Conservation (phyloP, 306 rosid species). For the Pterocarpus santalinus region DNA sequence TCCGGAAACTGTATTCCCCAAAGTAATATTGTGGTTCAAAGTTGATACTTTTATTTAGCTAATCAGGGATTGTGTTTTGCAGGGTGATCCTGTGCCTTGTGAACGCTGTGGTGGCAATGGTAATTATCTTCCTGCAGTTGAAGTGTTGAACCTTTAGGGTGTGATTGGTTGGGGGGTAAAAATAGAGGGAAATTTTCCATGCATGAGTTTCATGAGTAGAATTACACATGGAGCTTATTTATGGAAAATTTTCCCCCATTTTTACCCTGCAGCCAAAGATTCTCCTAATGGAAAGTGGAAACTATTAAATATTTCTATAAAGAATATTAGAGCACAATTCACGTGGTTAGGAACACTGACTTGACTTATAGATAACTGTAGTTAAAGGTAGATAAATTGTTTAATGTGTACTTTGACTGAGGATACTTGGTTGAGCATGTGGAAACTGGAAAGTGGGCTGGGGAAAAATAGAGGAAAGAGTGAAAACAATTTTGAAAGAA, state of each 20-base stretch:
- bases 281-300: neutral
- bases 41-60: slow-evolving; percentile 26
- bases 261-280: too few relatives aligned
- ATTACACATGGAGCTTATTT: too few relatives aligned
- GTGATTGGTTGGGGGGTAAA: too few relatives aligned
- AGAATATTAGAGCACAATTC: neutral
- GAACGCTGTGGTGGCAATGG: slow-evolving; percentile 97
- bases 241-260: too few relatives aligned
- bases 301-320: neutral
- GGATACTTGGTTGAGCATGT: slow-evolving; percentile 30
- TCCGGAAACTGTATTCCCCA: neutral
- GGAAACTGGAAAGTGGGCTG: neutral
- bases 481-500: neutral
- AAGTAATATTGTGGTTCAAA: slow-evolving; percentile 25
- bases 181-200: too few relatives aligned
- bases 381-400: neutral
- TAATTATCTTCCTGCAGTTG: slow-evolving; percentile 47
- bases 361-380: slow-evolving; percentile 16
- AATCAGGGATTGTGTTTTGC: slow-evolving; percentile 51
- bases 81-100: slow-evolving; percentile 98
- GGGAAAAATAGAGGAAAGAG: slow-evolving; percentile 1
- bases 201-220: too few relatives aligned
- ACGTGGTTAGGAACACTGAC: slow-evolving; percentile 8
- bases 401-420: too few relatives aligned
- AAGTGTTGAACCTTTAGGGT: neutral